These are phyloP conservation scores for Phaeosphaeriaceae sp. DNA, from an alignment of 2,329 filamentous ascomycete genomes.

Conservation along the genomic window DNA sequence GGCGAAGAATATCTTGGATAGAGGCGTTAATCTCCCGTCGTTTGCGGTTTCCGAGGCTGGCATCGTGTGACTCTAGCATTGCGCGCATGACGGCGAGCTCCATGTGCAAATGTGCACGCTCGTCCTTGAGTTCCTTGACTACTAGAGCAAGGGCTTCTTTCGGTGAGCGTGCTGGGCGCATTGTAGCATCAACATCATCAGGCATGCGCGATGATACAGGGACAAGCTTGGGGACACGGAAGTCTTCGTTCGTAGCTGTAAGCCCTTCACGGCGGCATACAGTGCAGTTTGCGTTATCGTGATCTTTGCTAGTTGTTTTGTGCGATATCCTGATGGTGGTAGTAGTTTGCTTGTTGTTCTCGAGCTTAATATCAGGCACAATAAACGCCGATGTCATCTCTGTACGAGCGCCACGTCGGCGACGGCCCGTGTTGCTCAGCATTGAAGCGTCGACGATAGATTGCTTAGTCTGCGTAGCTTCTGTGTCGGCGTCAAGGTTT, in stretches of 20 bases:
- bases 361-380: constrained; percentile 66
- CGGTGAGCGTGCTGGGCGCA: constrained; percentile 69
- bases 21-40: constrained; percentile 66
- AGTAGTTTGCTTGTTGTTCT: constrained; percentile 32
- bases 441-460: constrained; percentile 49
- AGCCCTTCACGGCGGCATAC: constrained; percentile 58
- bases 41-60: constrained; percentile 65
- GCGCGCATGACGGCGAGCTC: constrained; percentile 67
- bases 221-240: constrained; percentile 57
- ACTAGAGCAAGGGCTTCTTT: constrained; percentile 78
- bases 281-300: constrained; percentile 62
- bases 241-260: constrained; percentile 33
- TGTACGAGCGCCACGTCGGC: constrained; percentile 55
- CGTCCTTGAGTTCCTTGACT: constrained; percentile 81
- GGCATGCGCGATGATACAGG: constrained; percentile 59
- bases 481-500: constrained; percentile 30
- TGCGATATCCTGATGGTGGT: constrained; percentile 24
- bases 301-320: constrained; percentile 48
- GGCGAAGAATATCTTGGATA: constrained; percentile 66
- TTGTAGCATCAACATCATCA: constrained; percentile 64
- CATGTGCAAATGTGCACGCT: constrained; percentile 76
- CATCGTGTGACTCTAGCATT: constrained; percentile 67
- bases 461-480: constrained; percentile 39
- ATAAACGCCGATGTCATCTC: constrained; percentile 71
- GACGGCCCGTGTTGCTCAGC: constrained; percentile 57